Percentiles rank a stretch among this genome's conserved stretches.
Conservation (phyloP, 768 basidiomycete species). For the Cystobasidium onofrii region DNA sequence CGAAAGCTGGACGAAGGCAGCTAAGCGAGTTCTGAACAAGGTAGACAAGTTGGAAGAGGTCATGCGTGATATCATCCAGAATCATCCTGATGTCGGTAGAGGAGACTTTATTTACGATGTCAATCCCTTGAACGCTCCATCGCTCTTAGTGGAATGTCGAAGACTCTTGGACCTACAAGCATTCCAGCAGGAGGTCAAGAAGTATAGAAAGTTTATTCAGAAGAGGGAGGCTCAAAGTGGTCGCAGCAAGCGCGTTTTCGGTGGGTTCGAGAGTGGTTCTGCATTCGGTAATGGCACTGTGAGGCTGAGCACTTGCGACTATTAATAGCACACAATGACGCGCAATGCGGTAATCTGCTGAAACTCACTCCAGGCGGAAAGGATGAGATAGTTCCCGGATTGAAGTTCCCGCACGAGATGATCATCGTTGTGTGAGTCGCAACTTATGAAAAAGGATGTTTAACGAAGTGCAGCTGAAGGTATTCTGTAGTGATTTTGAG, state of each 20-base stretch:
- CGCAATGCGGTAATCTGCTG: conserved; percentile 89
- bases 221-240: conserved; percentile 55
- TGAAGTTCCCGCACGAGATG: conserved; percentile 37
- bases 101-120: conserved; percentile 2
- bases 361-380: conserved; percentile 49
- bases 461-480: conserved; percentile 78
- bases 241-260: conserved; percentile 54
- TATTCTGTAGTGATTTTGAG: conserved; percentile 82
- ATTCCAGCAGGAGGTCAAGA: conserved; percentile 41
- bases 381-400: conserved; percentile 33
- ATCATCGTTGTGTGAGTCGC: conserved; percentile 40
- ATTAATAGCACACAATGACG: conserved; percentile 80
- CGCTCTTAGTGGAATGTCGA: conserved; percentile 29
- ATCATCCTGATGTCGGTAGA: conserved; percentile 46
- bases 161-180: conserved; percentile 37
- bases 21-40: conserved; percentile 61
- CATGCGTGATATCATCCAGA: conserved; percentile 42
- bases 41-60: conserved; percentile 45
- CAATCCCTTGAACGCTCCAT: conserved; percentile 33
- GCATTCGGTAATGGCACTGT: too few relatives aligned
- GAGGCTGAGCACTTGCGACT: background rate
- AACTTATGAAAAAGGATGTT: too few relatives aligned
- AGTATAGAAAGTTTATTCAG: conserved; percentile 51
- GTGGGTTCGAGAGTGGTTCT: conserved; percentile 42
- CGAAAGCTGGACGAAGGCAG: conserved; percentile 61